These are phyloP conservation scores for Huntiella omanensis DNA, from an alignment of 2,329 filamentous ascomycete species.

Conservation along the genomic window DNA sequence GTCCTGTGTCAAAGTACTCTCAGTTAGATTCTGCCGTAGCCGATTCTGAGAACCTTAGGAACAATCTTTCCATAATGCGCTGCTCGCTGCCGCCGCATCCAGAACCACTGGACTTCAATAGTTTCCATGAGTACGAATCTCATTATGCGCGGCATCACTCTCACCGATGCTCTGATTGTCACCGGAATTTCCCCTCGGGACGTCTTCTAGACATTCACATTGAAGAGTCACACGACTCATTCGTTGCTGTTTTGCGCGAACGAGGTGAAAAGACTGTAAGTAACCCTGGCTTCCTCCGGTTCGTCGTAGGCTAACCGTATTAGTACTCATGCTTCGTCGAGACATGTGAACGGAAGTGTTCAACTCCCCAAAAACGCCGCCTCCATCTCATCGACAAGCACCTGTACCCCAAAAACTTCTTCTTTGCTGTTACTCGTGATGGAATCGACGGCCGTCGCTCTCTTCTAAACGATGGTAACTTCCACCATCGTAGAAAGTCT, in stretches of 20 bases:
- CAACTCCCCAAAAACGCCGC: conserved; percentile 63
- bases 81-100: conserved; percentile 70
- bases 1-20: conserved; percentile 30
- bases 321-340: conserved; percentile 83
- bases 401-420: conserved; percentile 72
- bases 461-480: conserved; percentile 45
- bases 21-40: conserved; percentile 33
- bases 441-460: conserved; percentile 77
- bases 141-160: conserved; percentile 70
- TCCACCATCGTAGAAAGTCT: conserved; percentile 31
- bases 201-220: conserved; percentile 72
- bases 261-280: conserved; percentile 72
- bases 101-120: conserved; percentile 48
- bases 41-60: conserved; percentile 17
- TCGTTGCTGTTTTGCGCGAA: conserved; percentile 52
- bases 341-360: conserved; percentile 68
- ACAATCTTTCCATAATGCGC: conserved; percentile 39
- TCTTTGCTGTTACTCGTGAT: conserved; percentile 69
- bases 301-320: too few species aligned
- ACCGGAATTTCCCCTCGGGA: conserved; percentile 70
- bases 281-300: conserved; percentile 11
- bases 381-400: conserved; percentile 91
- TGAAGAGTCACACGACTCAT: conserved; percentile 74
- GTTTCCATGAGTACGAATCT: conserved; percentile 65
- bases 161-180: conserved; percentile 71